Base-by-base conservation (phyloP, 140 eudicot species). In the Cichorium intybus region DNA sequence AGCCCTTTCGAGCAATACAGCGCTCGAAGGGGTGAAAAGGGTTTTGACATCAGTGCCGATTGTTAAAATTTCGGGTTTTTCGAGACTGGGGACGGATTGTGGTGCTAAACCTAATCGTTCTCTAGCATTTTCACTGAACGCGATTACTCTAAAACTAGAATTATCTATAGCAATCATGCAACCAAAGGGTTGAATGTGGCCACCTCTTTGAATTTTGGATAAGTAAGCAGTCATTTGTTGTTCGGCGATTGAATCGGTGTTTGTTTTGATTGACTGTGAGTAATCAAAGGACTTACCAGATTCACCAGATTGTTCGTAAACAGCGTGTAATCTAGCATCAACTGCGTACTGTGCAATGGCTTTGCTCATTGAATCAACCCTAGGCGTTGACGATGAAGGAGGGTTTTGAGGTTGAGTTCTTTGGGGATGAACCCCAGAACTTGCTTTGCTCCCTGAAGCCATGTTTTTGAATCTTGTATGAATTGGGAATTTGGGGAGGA, bases 141-240 rank as follows among this genome's bases (percentile, higher is more conserved):
- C 97, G 7, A 94, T 86, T 0, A 94, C 87, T 31, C 66, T 58
- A 65, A 81, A 89, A 50, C 49, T 72, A 24, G 74, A 53, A 39
- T 76, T 90, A 24, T 86, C 87, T 10, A 86, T 78, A 7, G 95
- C 94, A 56, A 94, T 75, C 81, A 82, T 82, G 57, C 99, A 94
- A 16, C 99, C 99, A 68, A 86, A 89, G 48, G 99, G 97, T 27
- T 94, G 99, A 29, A 86, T 84, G 62, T 50, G 84, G 1, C 99
- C 99, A 4, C 99, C 99, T 24, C 97, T 73, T 68, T 94, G 99
- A 33, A 94, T 89, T 66, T 67, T 84, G 28, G 90, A 80, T 29
- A 94, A 64, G 33, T 94, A 94, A 29, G 95, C 95, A 15, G 83
- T 76, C 60, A 94, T 84, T 64, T 94, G 91, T 60, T 82, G 86